These are phyloP conservation scores for Podosphaera leucotricha DNA, from an alignment of 2,329 filamentous ascomycete genomes.

Conservation along the genomic window DNA sequence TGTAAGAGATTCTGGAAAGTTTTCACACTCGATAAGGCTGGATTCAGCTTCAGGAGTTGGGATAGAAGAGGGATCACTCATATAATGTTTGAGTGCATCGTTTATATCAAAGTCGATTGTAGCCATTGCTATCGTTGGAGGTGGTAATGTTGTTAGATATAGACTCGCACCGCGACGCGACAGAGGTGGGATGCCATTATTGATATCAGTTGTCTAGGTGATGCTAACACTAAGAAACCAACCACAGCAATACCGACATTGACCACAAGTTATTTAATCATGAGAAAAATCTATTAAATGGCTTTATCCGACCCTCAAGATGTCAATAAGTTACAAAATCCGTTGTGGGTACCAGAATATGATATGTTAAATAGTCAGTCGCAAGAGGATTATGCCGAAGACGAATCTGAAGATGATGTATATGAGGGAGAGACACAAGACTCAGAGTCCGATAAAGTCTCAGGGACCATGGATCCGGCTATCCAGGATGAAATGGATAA, in stretches of 20 bases:
- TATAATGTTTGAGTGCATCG: constrained; percentile 85
- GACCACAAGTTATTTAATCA: not conserved
- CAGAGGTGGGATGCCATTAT: not conserved
- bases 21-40: constrained; percentile 73
- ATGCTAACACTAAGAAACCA: not conserved
- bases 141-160: not conserved
- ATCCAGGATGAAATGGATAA: constrained; percentile 74
- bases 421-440: constrained; percentile 14
- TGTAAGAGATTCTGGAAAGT: constrained; percentile 58
- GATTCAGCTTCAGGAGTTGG: constrained; percentile 68
- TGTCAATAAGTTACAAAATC: constrained; percentile 16
- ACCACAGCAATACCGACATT: not conserved
- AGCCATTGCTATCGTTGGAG: constrained; percentile 25
- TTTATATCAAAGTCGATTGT: constrained; percentile 87
- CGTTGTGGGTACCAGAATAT: constrained; percentile 15
- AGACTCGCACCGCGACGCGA: no score
- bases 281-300: constrained; percentile 3
- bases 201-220: not conserved
- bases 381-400: constrained; percentile 17
- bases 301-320: constrained; percentile 13
- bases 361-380: constrained; percentile 16
- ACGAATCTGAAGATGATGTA: constrained; percentile 16
- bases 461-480: constrained; percentile 36
- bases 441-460: constrained; percentile 29
- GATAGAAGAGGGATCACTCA: constrained; percentile 72